Evolutionary conservation across 768 basidiomycete species (phyloP), one percentile per base, ranked within the genome.

Genomic region (Auricularia heimuer): DNA sequence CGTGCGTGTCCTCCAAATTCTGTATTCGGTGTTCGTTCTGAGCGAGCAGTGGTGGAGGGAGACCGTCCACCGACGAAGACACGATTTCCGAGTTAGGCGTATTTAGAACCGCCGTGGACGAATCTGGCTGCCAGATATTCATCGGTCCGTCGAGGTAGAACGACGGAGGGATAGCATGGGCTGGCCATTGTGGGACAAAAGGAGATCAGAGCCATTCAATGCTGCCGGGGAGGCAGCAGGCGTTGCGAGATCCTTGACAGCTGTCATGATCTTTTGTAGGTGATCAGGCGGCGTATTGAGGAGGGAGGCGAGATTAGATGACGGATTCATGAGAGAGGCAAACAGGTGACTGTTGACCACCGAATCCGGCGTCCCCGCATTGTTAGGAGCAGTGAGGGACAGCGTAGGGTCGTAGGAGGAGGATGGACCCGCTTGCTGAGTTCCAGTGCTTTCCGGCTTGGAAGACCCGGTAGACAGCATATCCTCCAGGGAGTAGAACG

Each of bases 381-480:
- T 47, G 62, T 35, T 62, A 63, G 56, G 35, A 67, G 45, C 47
- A 67, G 61, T n/a, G 64, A 68, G 47, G 6, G 47, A 51, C 14
- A 51, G 8, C 47, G 47, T 18, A 6, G 47, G 44, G 64, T 67
- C 62, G 69, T 67, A 56, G 69, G 71, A 24, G 58, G 63, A 0
- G 71, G 68, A 39, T 73, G 68, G 1, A 72, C 71, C 58, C 73
- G 71, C 68, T 73, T 89, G 74, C 66, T 87, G 85, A 62, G 88
- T 78, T 69, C 11, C 47, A 51, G 14, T 12, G 47, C 21, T 87
- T 29, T 29, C 29, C 29, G 29, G 29, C 29, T 29, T 29, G 29
- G 29, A 29, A 29, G 29, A 29, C 29, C 29, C 29, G 29, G 58
- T 82, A 78, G 42, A 87, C 75, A 7, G 83, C 76, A 10, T 51